A percentile compares a stretch with the other conserved stretches of the same genome.
Conservation (phyloP, 228 moss, liverwort and hornwort genomes). For the Sphagnum fallax region DNA sequence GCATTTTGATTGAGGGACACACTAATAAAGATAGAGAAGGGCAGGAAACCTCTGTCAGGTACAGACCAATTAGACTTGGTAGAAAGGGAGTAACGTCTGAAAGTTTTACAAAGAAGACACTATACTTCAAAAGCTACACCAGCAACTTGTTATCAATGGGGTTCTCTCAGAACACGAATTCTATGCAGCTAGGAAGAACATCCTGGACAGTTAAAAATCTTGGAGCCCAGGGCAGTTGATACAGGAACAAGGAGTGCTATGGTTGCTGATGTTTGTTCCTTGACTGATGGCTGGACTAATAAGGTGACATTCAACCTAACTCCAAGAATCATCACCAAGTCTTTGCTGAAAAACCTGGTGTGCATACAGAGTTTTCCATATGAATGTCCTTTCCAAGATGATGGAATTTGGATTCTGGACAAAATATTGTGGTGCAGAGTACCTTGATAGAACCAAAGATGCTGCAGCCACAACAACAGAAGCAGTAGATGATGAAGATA, state of each 20-base stretch:
- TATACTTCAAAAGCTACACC: slow-evolving; percentile 78
- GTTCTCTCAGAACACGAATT: slow-evolving; percentile 75
- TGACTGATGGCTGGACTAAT: slow-evolving; percentile 86
- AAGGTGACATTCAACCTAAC: slow-evolving; percentile 96
- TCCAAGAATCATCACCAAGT: slow-evolving; percentile 96
- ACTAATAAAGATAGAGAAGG: slow-evolving; percentile 1
- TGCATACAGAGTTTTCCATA: slow-evolving; percentile 77
- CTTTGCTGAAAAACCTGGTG: slow-evolving; percentile 97
- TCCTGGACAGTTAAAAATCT: slow-evolving; percentile 64
- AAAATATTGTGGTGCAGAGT: slow-evolving; percentile 96
- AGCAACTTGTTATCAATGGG: slow-evolving; percentile 59
- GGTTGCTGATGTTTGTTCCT: slow-evolving; percentile 92
- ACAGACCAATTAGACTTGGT: slow-evolving; percentile 60
- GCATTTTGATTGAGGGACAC: too few species aligned
- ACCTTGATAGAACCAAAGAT: slow-evolving; percentile 89
- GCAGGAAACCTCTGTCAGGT: slow-evolving; percentile 10
- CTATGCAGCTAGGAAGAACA: slow-evolving; percentile 77
- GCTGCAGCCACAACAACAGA: slow-evolving; percentile 90
- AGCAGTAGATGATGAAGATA: slow-evolving; percentile 94
- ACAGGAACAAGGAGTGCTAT: slow-evolving; percentile 86
- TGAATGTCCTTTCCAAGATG: slow-evolving; percentile 87
- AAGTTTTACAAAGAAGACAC: slow-evolving; percentile 79
- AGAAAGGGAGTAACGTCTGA: slow-evolving; percentile 77
- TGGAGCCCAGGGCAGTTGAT: slow-evolving; percentile 57
- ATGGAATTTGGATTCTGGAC: slow-evolving; percentile 88